Evolutionary conservation across 2,329 filamentous ascomycete species (phyloP).

Genomic region (Alternaria gansuensis): DNA sequence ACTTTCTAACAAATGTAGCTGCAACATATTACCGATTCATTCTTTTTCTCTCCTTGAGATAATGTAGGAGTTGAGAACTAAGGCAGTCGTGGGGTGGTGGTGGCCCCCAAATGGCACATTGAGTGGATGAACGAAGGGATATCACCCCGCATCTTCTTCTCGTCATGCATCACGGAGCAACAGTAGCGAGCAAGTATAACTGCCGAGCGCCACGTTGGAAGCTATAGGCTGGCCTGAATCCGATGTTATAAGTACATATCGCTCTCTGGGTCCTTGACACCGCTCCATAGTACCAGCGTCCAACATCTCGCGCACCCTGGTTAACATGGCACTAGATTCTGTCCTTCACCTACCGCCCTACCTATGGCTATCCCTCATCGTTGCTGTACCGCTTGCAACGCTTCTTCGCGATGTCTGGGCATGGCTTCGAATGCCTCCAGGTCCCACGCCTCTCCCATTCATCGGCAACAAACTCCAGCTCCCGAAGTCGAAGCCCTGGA

Average conservation of each 20-base stretch:
- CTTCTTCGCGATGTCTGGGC: constrained; percentile 43
- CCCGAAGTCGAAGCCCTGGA: constrained; percentile 47
- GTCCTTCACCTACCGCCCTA: constrained; percentile 30
- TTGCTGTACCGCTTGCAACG: constrained; percentile 37
- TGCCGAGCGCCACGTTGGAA: constrained; percentile 32
- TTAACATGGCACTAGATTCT: constrained; percentile 42
- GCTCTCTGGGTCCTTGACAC: background rate
- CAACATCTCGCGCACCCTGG: background rate
- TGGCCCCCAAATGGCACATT: background rate
- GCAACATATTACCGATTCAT: background rate
- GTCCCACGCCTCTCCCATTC: constrained; percentile 59
- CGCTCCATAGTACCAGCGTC: background rate
- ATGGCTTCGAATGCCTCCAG: constrained; percentile 56
- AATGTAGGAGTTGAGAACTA: background rate
- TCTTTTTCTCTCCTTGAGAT: background rate
- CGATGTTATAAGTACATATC: constrained; percentile 16
- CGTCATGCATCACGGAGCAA: constrained; percentile 19
- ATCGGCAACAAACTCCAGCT: constrained; percentile 52
- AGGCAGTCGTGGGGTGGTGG: background rate
- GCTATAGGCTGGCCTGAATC: constrained; percentile 5
- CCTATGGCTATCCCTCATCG: constrained; percentile 40
- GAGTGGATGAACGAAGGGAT: constrained; percentile 6
- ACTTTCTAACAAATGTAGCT: background rate
- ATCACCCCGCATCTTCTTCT: constrained; percentile 24
- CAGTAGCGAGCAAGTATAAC: constrained; percentile 29